phyloP scores from a whole-genome alignment of 441 rosid species.

The Macaranga tanarius region DNA sequence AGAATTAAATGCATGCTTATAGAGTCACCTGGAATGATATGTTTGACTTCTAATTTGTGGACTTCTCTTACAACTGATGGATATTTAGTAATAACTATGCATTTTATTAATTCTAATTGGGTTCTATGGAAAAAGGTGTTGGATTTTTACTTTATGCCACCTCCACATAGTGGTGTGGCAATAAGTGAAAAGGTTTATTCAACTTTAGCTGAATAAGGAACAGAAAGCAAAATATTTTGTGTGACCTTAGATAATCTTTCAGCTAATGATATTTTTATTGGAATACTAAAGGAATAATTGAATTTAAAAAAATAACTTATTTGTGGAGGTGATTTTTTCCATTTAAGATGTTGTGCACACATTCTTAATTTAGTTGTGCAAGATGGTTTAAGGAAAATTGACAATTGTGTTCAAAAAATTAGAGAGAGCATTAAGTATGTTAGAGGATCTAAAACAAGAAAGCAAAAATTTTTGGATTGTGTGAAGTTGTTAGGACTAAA shows the following conservation, averaged over 20 bases:
- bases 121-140: neutral
- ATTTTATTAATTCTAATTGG: neutral
- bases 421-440: slow-evolving; percentile 6
- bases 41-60: slow-evolving; percentile 9
- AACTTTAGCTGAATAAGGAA: neutral
- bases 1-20: neutral
- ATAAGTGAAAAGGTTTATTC: neutral
- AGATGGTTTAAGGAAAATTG: too few relatives aligned
- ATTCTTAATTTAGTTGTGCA: neutral
- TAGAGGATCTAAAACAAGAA: slow-evolving; percentile 2
- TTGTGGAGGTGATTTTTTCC: neutral
- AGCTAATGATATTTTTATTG: too few relatives aligned
- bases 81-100: neutral
- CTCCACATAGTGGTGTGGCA: too few relatives aligned
- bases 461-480: slow-evolving; percentile 10
- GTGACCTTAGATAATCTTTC: too few relatives aligned
- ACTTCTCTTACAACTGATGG: slow-evolving; percentile 9
- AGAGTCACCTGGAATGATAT: neutral
- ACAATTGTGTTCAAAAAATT: neutral
- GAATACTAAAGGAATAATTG: neutral
- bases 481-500: neutral
- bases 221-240: too few relatives aligned
- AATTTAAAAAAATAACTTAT: neutral
- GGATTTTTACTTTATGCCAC: neutral
- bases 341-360: neutral